Percentiles rank a stretch among this genome's conserved stretches.
Evolutionary conservation across 2,329 filamentous ascomycete genomes (phyloP).

Genomic region (Phyllosticta paracitricarpa): DNA sequence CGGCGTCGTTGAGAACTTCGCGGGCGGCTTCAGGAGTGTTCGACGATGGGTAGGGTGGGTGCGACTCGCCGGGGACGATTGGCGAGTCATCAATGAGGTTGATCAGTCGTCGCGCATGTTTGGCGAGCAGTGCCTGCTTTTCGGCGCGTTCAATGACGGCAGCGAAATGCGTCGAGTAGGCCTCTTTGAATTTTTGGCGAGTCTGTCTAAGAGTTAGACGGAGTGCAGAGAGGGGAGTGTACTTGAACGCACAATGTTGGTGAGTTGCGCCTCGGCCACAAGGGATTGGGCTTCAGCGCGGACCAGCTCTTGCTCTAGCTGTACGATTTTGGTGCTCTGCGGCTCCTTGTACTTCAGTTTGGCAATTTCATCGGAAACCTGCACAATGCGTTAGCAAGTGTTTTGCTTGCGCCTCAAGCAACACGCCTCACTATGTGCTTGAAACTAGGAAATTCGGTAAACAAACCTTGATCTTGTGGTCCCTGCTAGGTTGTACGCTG

Average conservation of each 20-base stretch:
- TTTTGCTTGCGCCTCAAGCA: background rate
- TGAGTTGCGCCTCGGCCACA: slow-evolving; percentile 92
- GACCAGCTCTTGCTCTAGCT: slow-evolving; percentile 91
- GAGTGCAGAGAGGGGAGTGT: background rate
- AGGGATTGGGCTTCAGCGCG: slow-evolving; percentile 91
- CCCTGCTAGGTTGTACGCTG: slow-evolving; percentile 85
- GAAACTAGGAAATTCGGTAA: background rate
- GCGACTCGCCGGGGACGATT: slow-evolving; percentile 73
- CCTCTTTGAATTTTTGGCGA: slow-evolving; percentile 90
- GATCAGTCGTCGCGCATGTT: slow-evolving; percentile 76
- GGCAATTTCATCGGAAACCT: slow-evolving; percentile 82
- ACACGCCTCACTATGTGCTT: background rate
- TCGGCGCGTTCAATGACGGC: slow-evolving; percentile 92
- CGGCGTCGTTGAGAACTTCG: slow-evolving; percentile 83
- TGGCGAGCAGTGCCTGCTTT: slow-evolving; percentile 90
- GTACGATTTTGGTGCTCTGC: slow-evolving; percentile 67
- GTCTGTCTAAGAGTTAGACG: slow-evolving; percentile 47
- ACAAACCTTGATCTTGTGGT: slow-evolving; percentile 63
- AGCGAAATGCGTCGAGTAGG: slow-evolving; percentile 78
- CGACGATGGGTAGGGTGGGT: slow-evolving; percentile 50
- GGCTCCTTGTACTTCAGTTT: slow-evolving; percentile 89
- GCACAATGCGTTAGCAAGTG: background rate
- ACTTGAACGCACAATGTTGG: slow-evolving; percentile 64
- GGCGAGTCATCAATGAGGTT: slow-evolving; percentile 82
- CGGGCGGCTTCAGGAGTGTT: slow-evolving; percentile 54